Evolutionary conservation across 345 rosid species (phyloP).

Genomic region (Boechera stricta): DNA sequence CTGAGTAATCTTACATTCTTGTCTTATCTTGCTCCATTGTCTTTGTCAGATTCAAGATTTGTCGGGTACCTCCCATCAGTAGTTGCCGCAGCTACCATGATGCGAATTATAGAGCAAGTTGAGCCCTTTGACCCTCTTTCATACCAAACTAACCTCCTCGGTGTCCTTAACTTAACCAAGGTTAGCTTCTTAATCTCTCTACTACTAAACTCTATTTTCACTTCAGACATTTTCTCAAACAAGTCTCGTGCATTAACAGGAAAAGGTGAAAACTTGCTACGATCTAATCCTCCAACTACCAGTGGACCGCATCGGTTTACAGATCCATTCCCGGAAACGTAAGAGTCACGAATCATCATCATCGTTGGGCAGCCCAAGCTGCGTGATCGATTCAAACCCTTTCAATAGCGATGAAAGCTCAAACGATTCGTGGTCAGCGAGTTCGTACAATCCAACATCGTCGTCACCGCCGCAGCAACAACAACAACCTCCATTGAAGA

Average conservation of each 20-base stretch:
- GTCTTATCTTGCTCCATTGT: conserved; percentile 23
- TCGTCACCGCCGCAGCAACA: conserved; percentile 16
- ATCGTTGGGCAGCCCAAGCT: conserved; percentile 62
- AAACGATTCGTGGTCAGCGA: conserved; percentile 57
- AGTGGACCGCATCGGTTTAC: conserved; percentile 13
- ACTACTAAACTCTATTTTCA: conserved; percentile 14
- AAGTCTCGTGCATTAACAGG: conserved; percentile 54
- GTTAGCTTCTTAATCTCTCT: conserved; percentile 44
- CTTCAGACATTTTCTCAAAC: conserved; percentile 24
- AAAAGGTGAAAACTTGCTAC: conserved; percentile 58
- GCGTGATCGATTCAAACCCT: conserved; percentile 65
- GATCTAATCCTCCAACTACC: conserved; percentile 54
- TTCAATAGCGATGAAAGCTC: conserved; percentile 55
- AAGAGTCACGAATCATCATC: conserved; percentile 46
- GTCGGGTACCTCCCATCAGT: conserved; percentile 73
- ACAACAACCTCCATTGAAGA: conserved; percentile 56
- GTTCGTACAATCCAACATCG: conserved; percentile 40
- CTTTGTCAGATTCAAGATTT: conserved; percentile 68
- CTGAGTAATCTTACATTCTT: conserved; percentile 31
- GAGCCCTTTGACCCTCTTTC: conserved; percentile 57
- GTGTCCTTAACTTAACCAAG: conserved; percentile 63
- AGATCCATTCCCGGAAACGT: conserved; percentile 54
- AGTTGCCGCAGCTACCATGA: conserved; percentile 86
- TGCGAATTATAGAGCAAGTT: conserved; percentile 66
- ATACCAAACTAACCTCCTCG: conserved; percentile 61